Conservation (phyloP, 1,284 basidiomycete species). For the Cerioporus squamosus region DNA sequence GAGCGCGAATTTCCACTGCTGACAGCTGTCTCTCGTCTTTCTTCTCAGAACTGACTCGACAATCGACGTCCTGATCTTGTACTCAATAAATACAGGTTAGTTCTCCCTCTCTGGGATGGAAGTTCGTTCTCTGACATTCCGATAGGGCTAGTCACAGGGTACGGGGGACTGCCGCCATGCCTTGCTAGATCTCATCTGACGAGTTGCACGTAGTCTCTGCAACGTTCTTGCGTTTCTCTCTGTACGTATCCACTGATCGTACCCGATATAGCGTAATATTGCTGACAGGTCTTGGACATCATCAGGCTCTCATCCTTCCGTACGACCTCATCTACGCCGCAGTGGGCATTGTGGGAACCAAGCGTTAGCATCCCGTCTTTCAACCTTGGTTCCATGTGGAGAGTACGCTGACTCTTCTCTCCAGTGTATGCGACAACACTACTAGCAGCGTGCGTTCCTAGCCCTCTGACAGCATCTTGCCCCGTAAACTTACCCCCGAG, state of each 20-base stretch:
- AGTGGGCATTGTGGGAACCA: not conserved
- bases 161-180: too few species aligned
- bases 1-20: too few species aligned
- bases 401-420: not conserved
- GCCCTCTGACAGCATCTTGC: not conserved
- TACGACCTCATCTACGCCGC: not conserved
- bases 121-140: not conserved
- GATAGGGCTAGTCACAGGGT: not conserved
- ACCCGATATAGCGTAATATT: too few species aligned
- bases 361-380: not conserved
- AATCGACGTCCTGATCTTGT: constrained; percentile 12
- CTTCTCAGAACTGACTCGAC: constrained; percentile 10
- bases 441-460: not conserved
- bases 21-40: too few species aligned
- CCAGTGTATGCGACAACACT: constrained; percentile 4
- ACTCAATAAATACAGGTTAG: constrained; percentile 10
- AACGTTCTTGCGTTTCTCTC: not conserved
- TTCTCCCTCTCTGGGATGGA: not conserved
- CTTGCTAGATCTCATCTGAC: not conserved
- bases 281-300: too few species aligned
- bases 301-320: not conserved
- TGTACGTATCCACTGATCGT: not conserved
- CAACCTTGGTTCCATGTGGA: not conserved
- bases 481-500: not conserved
- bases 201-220: not conserved